phyloP scores from a whole-genome alignment of 352 stramenopile species.

The Discostella stelligera region DNA sequence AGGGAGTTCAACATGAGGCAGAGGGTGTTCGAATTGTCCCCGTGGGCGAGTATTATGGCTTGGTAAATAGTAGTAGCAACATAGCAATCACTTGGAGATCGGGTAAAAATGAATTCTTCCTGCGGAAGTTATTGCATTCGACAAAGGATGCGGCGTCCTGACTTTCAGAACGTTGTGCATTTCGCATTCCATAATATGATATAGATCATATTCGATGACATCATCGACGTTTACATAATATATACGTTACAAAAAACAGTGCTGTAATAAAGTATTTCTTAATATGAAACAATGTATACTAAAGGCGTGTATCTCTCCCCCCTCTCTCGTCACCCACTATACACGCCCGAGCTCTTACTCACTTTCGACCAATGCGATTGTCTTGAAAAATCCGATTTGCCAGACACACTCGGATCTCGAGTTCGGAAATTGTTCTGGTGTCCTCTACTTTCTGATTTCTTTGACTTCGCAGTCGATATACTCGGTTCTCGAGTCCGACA shows the following conservation, averaged over 20 bases:
- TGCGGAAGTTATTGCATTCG: not conserved
- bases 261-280: not conserved
- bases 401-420: not conserved
- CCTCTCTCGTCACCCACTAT: not conserved
- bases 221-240: not conserved
- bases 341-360: not conserved
- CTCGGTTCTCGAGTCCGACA: slow-evolving; percentile 31
- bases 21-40: slow-evolving; percentile 37
- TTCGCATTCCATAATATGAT: not conserved
- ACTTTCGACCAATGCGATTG: not conserved
- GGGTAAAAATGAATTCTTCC: not conserved
- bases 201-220: not conserved
- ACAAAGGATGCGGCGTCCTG: not conserved
- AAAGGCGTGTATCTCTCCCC: not conserved
- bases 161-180: not conserved
- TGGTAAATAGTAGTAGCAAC: not conserved
- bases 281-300: not conserved
- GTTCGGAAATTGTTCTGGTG: not conserved
- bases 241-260: not conserved
- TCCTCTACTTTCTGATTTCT: not conserved
- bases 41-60: slow-evolving; percentile 27
- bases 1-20: slow-evolving; percentile 41
- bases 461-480: not conserved
- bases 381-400: not conserved
- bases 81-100: slow-evolving; percentile 19